phyloP scores from a whole-genome alignment of 116 monocot species.

The Trichopus zeylanicus region DNA sequence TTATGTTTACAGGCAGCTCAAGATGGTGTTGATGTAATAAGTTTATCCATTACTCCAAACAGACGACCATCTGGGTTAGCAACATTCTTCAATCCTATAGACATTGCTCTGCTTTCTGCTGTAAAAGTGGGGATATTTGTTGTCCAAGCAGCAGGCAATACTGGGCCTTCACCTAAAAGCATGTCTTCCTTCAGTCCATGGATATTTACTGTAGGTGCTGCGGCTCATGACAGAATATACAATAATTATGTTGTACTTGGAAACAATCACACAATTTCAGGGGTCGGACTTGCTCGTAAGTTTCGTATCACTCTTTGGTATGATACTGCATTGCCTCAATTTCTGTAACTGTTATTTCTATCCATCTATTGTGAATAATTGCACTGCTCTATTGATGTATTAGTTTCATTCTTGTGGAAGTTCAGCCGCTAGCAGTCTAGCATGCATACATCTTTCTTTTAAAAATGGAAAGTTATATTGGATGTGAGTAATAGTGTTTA shows the following conservation, averaged over 20 bases:
- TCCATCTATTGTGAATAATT: no score
- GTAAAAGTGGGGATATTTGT: constrained; percentile 89
- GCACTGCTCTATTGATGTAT: background rate
- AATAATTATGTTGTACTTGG: constrained; percentile 70
- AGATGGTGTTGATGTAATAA: constrained; percentile 92
- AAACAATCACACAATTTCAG: constrained; percentile 63
- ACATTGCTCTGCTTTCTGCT: constrained; percentile 84
- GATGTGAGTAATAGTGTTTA: background rate
- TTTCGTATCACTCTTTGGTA: constrained; percentile 7
- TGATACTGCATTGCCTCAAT: background rate
- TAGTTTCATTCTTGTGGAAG: no score
- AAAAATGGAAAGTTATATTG: background rate
- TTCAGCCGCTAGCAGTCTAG: background rate
- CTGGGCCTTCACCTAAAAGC: constrained; percentile 84
- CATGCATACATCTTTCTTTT: background rate
- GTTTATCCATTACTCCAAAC: constrained; percentile 90
- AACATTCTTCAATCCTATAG: constrained; percentile 94
- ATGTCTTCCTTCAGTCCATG: constrained; percentile 96
- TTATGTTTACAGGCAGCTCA: constrained; percentile 77
- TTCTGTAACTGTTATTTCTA: background rate
- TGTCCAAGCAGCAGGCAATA: constrained; percentile 96
- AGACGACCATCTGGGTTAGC: constrained; percentile 79
- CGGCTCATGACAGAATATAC: constrained; percentile 80
- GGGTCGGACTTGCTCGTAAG: constrained; percentile 92
- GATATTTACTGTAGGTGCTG: constrained; percentile 93